Conservation (phyloP, 768 basidiomycete species). For the Tephrocybe sp. region DNA sequence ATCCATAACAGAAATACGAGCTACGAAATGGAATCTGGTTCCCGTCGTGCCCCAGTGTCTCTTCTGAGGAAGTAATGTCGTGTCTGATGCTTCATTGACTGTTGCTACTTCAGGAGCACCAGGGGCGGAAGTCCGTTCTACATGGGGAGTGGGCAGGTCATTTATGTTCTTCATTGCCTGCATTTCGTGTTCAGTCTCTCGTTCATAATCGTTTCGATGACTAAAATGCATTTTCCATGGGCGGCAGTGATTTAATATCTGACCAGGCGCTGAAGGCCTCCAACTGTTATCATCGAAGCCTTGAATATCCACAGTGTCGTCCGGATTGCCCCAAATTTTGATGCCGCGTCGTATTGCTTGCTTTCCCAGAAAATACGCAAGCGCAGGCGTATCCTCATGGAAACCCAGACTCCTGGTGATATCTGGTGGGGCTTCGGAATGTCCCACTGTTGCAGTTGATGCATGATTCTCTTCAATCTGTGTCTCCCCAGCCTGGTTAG, state of each 20-base stretch:
- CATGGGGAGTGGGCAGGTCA: not conserved
- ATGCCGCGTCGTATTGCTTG: slow-evolving; percentile 39
- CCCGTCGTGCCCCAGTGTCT: slow-evolving; percentile 1
- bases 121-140: not conserved
- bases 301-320: slow-evolving; percentile 35
- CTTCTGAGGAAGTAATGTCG: not conserved
- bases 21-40: slow-evolving; percentile 49
- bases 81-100: not conserved
- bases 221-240: slow-evolving; percentile 16
- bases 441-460: not conserved
- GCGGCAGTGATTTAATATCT: not conserved
- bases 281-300: slow-evolving; percentile 8
- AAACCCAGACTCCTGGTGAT: slow-evolving; percentile 44
- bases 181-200: not conserved
- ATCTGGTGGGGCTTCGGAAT: slow-evolving; percentile 15
- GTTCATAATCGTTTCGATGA: slow-evolving; percentile 14
- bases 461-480: not conserved
- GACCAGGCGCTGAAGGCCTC: not conserved
- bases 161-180: not conserved
- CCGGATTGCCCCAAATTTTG: slow-evolving; percentile 36
- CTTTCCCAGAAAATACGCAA: slow-evolving; percentile 49
- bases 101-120: not conserved
- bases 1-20: slow-evolving; percentile 46
- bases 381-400: slow-evolving; percentile 47
- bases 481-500: slow-evolving; percentile 5